These are phyloP conservation scores for Begonia loranthoides DNA, from an alignment of 306 rosid species.

Conservation along the genomic window DNA sequence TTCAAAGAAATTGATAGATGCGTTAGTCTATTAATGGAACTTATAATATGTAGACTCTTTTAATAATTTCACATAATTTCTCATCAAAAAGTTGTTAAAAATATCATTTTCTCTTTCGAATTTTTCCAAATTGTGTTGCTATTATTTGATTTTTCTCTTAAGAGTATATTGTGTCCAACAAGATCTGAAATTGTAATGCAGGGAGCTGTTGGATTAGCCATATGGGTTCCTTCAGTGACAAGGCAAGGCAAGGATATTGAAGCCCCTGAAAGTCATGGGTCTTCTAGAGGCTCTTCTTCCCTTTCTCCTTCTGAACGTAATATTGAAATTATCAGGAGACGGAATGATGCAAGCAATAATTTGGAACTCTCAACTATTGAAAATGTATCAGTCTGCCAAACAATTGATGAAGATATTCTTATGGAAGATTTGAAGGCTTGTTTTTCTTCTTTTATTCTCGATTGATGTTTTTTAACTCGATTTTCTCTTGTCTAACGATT, in stretches of 20 bases:
- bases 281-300: slow-evolving; percentile 54
- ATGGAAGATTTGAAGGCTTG: slow-evolving; percentile 64
- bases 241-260: slow-evolving; percentile 61
- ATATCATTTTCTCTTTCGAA: too few relatives aligned
- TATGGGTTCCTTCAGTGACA: slow-evolving; percentile 98
- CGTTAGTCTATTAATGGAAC: too few relatives aligned
- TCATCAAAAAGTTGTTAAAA: too few relatives aligned
- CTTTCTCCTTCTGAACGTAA: slow-evolving; percentile 40
- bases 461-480: slow-evolving; percentile 14
- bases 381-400: slow-evolving; percentile 30
- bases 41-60: too few relatives aligned
- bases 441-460: slow-evolving; percentile 16
- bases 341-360: slow-evolving; percentile 23
- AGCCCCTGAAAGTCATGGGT: slow-evolving; percentile 32
- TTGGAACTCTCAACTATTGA: slow-evolving; percentile 52
- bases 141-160: too few relatives aligned
- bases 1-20: too few relatives aligned
- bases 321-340: slow-evolving; percentile 36
- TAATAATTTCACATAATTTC: too few relatives aligned
- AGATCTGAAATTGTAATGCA: slow-evolving; percentile 15
- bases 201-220: slow-evolving; percentile 99
- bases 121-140: too few relatives aligned
- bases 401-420: slow-evolving; percentile 45
- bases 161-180: not conserved
- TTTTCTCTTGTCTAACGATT: too few relatives aligned